Percentiles rank a stretch among this genome's conserved stretches.
Evolutionary conservation across 441 rosid genomes (phyloP).

Genomic region (Populus hybrid): DNA sequence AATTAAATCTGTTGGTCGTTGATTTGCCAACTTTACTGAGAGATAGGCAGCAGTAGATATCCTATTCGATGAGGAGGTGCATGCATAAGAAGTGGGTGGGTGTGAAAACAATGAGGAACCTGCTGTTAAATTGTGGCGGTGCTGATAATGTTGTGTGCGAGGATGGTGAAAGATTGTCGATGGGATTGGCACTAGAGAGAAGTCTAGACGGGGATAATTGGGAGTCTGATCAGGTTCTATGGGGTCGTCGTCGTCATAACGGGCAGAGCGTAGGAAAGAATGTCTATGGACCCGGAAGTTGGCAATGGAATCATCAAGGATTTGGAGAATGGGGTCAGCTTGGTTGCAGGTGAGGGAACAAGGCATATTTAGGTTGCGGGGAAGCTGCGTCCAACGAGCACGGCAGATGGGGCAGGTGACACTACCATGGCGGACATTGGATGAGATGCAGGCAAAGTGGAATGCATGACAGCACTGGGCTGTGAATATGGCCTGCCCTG

Average conservation of each 20-base stretch:
- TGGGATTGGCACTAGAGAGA: slow-evolving; percentile 44
- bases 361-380: slow-evolving; percentile 53
- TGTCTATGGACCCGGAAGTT: slow-evolving; percentile 66
- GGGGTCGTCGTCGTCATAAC: slow-evolving; percentile 83
- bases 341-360: slow-evolving; percentile 52
- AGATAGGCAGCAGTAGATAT: slow-evolving; percentile 46
- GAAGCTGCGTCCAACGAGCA: slow-evolving; percentile 88
- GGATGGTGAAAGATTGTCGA: slow-evolving; percentile 33
- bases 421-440: slow-evolving; percentile 84
- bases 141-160: slow-evolving; percentile 23
- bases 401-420: slow-evolving; percentile 89
- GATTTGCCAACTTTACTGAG: slow-evolving; percentile 55
- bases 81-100: slow-evolving; percentile 27
- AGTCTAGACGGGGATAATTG: slow-evolving; percentile 46
- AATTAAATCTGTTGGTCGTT: slow-evolving; percentile 60
- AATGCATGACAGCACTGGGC: slow-evolving; percentile 86
- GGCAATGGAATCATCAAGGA: slow-evolving; percentile 78
- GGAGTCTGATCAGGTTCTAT: slow-evolving; percentile 46
- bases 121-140: slow-evolving; percentile 28
- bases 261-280: slow-evolving; percentile 69
- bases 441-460: slow-evolving; percentile 75
- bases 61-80: slow-evolving; percentile 28
- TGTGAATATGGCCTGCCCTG: slow-evolving; percentile 71
- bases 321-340: slow-evolving; percentile 57
- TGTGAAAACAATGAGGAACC: slow-evolving; percentile 29